Conservation (phyloP, 1,139 yeast species). For the Lodderomyces beijingensis region DNA sequence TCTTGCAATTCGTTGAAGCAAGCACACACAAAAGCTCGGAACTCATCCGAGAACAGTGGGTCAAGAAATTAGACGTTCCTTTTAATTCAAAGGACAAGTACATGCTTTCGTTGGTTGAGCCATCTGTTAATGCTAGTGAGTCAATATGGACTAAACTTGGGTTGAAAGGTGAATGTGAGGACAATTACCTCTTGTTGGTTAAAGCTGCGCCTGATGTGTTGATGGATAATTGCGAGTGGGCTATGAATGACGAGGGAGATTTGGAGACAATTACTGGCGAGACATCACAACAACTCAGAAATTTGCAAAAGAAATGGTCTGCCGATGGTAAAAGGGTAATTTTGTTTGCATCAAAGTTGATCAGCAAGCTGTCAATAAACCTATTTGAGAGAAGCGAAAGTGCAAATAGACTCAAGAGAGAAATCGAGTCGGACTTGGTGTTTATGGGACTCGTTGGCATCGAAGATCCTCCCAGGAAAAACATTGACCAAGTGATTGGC, state of each 20-base stretch:
- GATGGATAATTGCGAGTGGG: conserved; percentile 26
- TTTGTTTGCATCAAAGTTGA: conserved; percentile 28
- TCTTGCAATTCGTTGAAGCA: conserved; percentile 32
- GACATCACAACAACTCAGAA: conserved; percentile 13
- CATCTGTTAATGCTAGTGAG: conserved; percentile 12
- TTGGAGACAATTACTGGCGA: conserved; percentile 12
- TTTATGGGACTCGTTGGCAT: conserved; percentile 46
- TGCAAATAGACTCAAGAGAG: conserved; percentile 14
- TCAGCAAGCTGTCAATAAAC: conserved; percentile 12
- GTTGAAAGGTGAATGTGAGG: too few species aligned
- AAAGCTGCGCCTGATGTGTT: conserved; percentile 53
- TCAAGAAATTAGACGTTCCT: conserved; percentile 27
- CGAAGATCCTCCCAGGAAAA: conserved; percentile 49
- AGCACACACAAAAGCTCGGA: conserved; percentile 12
- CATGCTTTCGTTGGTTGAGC: conserved; percentile 34
- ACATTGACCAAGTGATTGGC: conserved; percentile 34
- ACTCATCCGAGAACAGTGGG: conserved; percentile 9
- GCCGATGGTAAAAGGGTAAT: conserved; percentile 44
- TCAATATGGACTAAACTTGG: too few species aligned
- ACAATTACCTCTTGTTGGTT: conserved; percentile 24
- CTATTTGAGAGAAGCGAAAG: conserved; percentile 10
- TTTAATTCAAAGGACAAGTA: conserved; percentile 48
- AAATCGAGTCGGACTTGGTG: conserved; percentile 16
- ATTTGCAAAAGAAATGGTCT: conserved; percentile 36
- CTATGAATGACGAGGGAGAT: conserved; percentile 15